Conservation (phyloP, 2,329 filamentous ascomycete genomes). For the Polychaeton citri region DNA sequence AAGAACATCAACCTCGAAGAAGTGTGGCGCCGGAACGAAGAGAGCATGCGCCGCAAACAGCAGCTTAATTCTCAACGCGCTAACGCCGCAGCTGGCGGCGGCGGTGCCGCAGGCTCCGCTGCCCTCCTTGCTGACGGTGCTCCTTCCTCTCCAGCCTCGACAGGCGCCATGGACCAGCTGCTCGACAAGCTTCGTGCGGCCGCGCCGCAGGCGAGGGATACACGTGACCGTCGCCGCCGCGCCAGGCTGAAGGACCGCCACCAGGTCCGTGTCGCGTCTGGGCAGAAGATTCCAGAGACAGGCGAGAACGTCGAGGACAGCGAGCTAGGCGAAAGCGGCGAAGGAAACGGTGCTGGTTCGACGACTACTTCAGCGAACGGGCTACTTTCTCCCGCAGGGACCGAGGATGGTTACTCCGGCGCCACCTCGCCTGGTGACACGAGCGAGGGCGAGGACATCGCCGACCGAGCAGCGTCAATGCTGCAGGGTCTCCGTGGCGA, state of each 20-base stretch:
- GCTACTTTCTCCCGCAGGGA: constrained; percentile 15
- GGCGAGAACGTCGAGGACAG: constrained; percentile 15
- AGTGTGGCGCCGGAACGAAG: constrained; percentile 70
- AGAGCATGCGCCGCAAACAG: constrained; percentile 78
- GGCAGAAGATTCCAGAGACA: constrained; percentile 70
- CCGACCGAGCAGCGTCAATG: constrained; percentile 68
- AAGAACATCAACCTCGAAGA: constrained; percentile 85
- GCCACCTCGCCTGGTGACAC: constrained; percentile 4
- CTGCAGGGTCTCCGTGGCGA: constrained; percentile 69
- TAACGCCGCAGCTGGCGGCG: constrained; percentile 28
- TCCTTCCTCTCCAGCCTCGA: constrained; percentile 45
- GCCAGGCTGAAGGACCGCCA: constrained; percentile 83
- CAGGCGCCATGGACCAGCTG: constrained; percentile 89
- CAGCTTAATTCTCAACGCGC: constrained; percentile 48
- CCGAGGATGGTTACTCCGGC: constrained; percentile 3
- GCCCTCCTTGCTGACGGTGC: constrained; percentile 25
- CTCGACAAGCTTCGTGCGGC: constrained; percentile 90
- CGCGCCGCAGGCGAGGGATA: constrained; percentile 76
- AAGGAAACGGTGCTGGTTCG: constrained; percentile 5
- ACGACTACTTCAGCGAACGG: constrained; percentile 1
- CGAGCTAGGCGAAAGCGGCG: constrained; percentile 16
- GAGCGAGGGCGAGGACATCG: constrained; percentile 55
- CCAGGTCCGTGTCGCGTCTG: constrained; percentile 77
- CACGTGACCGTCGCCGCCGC: constrained; percentile 74
- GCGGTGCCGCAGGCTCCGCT: too few species aligned